Evolutionary conservation across 371 early-diverging fungal species (phyloP).

Genomic region (Mucor velutinosus): DNA sequence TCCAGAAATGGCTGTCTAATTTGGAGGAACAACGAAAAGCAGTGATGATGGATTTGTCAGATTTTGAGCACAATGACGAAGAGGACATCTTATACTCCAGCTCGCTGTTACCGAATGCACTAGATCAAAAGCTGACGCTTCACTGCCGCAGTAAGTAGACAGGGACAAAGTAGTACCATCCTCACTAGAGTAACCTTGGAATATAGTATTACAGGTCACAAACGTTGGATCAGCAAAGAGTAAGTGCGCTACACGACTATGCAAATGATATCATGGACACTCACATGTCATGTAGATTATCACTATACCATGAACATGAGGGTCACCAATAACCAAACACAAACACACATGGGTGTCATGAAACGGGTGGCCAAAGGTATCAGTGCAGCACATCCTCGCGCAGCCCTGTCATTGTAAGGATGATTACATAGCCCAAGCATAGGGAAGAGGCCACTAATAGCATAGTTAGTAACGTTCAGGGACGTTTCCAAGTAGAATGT

Average conservation of each 20-base stretch:
- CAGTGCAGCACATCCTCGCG: slow-evolving; percentile 22
- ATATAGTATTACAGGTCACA: slow-evolving; percentile 30
- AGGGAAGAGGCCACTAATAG: background rate
- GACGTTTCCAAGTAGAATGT: slow-evolving; percentile 20
- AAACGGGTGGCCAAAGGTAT: slow-evolving; percentile 16
- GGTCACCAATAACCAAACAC: slow-evolving; percentile 8
- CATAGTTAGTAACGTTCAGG: slow-evolving; percentile 12
- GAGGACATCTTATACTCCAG: background rate
- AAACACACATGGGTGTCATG: slow-evolving; percentile 13
- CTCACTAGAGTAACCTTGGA: background rate
- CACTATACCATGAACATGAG: slow-evolving; percentile 10
- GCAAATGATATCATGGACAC: background rate
- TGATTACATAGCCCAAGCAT: background rate
- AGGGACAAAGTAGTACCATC: background rate
- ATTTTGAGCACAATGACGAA: slow-evolving; percentile 13
- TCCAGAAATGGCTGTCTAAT: slow-evolving; percentile 17
- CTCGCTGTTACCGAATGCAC: background rate
- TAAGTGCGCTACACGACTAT: background rate
- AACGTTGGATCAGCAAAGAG: slow-evolving; percentile 16
- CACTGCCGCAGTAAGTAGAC: slow-evolving; percentile 12
- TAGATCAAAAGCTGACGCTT: slow-evolving; percentile 6
- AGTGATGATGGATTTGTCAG: background rate
- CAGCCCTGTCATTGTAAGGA: slow-evolving; percentile 19
- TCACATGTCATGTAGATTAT: background rate
- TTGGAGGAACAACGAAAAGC: background rate